These are phyloP conservation scores for Talaromyces adpressus DNA, from an alignment of 495 filamentous ascomycete genomes.

Conservation along the genomic window DNA sequence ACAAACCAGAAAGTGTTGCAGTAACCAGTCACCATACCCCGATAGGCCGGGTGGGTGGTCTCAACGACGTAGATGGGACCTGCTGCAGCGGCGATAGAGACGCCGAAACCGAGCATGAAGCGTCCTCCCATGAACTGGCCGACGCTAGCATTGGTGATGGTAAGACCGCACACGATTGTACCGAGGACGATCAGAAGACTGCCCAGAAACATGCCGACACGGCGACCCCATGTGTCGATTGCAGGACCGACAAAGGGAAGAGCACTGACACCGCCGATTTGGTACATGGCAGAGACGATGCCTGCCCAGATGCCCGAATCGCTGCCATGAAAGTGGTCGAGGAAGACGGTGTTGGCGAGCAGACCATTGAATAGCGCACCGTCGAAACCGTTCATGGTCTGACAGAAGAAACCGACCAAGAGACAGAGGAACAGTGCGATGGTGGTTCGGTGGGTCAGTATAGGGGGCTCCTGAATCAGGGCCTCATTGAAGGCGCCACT, in stretches of 20 bases:
- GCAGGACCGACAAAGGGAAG: constrained; percentile 46
- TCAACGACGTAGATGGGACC: constrained; percentile 67
- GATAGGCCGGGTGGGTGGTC: constrained; percentile 62
- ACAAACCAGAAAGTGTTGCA: constrained; percentile 50
- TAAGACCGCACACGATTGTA: constrained; percentile 44
- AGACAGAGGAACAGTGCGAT: constrained; percentile 4
- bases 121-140: constrained; percentile 60
- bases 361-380: constrained; percentile 36
- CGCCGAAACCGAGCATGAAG: constrained; percentile 69
- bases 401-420: constrained; percentile 7
- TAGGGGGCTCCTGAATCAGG: constrained; percentile 4
- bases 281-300: constrained; percentile 52
- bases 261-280: constrained; percentile 46
- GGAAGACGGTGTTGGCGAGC: constrained; percentile 26
- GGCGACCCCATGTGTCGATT: constrained; percentile 48
- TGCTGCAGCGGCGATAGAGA: constrained; percentile 56
- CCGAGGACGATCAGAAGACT: constrained; percentile 52
- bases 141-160: constrained; percentile 28
- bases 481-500: constrained; percentile 6
- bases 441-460: neutral
- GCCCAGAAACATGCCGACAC: constrained; percentile 57
- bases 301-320: constrained; percentile 32
- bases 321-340: constrained; percentile 26
- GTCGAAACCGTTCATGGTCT: constrained; percentile 42
- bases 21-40: constrained; percentile 53